Conservation (phyloP, 345 rosid genomes). For the Cochlearia excelsa region DNA sequence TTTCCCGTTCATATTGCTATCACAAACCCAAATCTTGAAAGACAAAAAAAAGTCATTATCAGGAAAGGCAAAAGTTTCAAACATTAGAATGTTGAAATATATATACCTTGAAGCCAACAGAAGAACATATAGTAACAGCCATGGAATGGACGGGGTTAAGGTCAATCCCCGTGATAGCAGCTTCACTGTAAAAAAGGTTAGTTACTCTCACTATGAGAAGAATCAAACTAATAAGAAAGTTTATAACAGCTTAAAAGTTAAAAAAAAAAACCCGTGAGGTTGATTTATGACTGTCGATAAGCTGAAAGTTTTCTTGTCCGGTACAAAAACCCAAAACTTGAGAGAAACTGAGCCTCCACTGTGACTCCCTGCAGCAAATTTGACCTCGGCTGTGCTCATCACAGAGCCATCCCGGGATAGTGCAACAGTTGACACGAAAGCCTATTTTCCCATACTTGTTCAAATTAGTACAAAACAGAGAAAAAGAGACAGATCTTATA, state of each 20-base stretch:
- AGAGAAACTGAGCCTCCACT: constrained; percentile 67
- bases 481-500: constrained; percentile 6
- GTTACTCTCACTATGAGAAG: not conserved
- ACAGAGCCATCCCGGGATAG: constrained; percentile 65
- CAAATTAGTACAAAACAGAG: constrained; percentile 6
- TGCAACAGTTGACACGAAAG: constrained; percentile 52
- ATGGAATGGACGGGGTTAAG: constrained; percentile 56
- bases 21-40: constrained; percentile 61
- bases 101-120: constrained; percentile 77
- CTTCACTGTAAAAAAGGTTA: constrained; percentile 46
- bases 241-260: too few species aligned
- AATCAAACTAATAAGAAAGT: not conserved
- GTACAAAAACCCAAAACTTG: constrained; percentile 61
- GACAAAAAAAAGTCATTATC: constrained; percentile 2
- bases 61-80: constrained; percentile 1
- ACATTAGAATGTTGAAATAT: not conserved
- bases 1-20: constrained; percentile 34
- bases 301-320: constrained; percentile 49
- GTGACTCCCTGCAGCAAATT: constrained; percentile 58
- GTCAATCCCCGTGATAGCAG: constrained; percentile 54
- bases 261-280: constrained; percentile 60
- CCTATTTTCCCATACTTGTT: constrained; percentile 38
- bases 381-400: constrained; percentile 68
- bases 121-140: constrained; percentile 68
- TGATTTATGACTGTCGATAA: constrained; percentile 71